Conservation (phyloP, 345 rosid genomes). For the Mallotus nudiflorus region DNA sequence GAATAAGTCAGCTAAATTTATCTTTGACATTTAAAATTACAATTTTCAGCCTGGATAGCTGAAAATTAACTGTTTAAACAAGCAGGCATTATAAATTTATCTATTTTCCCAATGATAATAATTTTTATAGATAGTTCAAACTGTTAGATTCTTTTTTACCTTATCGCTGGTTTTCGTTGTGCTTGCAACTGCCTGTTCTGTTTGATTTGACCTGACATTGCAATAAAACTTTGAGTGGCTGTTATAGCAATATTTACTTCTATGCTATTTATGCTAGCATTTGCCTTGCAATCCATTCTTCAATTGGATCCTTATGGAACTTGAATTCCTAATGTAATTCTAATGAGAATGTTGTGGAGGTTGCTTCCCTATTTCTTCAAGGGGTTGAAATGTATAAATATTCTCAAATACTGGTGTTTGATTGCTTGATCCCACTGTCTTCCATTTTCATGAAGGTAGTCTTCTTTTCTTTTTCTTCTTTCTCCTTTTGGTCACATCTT, state of each 20-base stretch:
- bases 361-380: neutral
- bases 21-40: neutral
- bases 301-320: neutral
- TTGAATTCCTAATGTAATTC: neutral
- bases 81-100: neutral
- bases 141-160: too few species aligned
- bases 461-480: neutral
- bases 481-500: constrained; percentile 3
- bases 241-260: neutral
- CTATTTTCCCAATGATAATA: neutral
- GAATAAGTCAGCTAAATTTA: neutral
- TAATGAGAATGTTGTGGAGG: neutral
- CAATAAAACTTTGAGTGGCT: neutral
- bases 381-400: neutral
- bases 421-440: neutral
- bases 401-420: constrained; percentile 3
- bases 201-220: too few species aligned
- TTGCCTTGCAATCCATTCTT: neutral
- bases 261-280: neutral
- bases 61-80: neutral
- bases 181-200: neutral
- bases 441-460: neutral
- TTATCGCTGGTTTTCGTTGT: neutral
- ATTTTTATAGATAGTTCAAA: too few species aligned
- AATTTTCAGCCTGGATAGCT: neutral